A percentile compares a stretch with the other conserved stretches of the same genome.
phyloP scores from a whole-genome alignment of 2,329 filamentous ascomycete species.

The Myriosclerotinia duriaeana region DNA sequence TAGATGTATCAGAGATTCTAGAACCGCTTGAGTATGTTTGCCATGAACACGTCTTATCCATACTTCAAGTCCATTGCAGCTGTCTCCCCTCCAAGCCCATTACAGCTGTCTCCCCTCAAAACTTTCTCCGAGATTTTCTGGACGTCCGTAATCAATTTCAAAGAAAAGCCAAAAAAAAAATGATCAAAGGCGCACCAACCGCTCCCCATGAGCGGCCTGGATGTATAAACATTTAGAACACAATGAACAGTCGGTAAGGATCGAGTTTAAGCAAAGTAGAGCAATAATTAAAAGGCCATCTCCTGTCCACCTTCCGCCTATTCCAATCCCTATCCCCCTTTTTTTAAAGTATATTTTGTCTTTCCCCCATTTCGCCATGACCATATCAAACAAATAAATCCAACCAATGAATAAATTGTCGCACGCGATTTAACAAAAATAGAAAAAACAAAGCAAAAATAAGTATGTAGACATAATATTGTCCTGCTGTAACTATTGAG shows the following conservation, averaged over 20 bases:
- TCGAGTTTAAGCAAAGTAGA: not conserved
- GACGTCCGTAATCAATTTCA: not conserved
- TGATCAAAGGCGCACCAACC: not conserved
- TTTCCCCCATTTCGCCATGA: conserved; percentile 5
- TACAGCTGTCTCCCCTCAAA: not conserved
- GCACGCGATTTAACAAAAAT: not conserved
- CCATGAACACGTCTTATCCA: not conserved
- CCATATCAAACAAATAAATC: not conserved
- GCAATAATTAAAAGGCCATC: not conserved
- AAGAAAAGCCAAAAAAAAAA: not conserved
- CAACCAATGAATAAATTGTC: not conserved
- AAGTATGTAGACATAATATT: not conserved
- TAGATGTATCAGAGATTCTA: too few relatives aligned
- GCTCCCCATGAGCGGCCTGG: not conserved
- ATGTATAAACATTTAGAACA: not conserved
- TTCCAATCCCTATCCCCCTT: not conserved
- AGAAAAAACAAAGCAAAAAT: not conserved
- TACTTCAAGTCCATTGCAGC: not conserved
- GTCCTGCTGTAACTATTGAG: too few relatives aligned
- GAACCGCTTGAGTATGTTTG: too few relatives aligned
- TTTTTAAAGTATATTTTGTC: conserved; percentile 15
- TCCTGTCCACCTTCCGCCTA: not conserved
- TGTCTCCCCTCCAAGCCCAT: not conserved
- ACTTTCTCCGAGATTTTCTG: not conserved
- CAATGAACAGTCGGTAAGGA: not conserved